These are phyloP conservation scores for Ephemerocybe angulata DNA, from an alignment of 768 basidiomycete genomes.

Conservation along the genomic window DNA sequence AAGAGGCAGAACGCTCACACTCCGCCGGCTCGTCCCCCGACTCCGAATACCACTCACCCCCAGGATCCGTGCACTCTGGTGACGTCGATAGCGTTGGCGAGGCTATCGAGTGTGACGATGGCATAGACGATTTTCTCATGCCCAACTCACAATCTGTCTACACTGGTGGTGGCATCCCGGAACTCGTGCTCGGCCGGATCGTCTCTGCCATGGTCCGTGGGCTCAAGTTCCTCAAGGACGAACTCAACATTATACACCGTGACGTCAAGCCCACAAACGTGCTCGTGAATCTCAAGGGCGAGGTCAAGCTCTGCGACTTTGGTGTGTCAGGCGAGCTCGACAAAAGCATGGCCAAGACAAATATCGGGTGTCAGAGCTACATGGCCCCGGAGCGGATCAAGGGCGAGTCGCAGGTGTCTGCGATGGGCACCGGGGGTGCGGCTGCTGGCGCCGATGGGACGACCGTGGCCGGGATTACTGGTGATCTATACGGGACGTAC, in stretches of 20 bases:
- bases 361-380: constrained; percentile 97
- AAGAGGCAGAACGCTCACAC: background rate
- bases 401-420: constrained; percentile 70
- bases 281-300: constrained; percentile 81
- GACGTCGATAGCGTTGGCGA: background rate
- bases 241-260: constrained; percentile 74
- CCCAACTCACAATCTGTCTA: background rate
- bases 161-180: constrained; percentile 56
- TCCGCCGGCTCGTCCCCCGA: constrained; percentile 7
- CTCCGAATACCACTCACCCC: constrained; percentile 9
- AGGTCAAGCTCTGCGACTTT: constrained; percentile 96
- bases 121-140: background rate
- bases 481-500: constrained; percentile 79
- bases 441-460: constrained; percentile 1
- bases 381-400: constrained; percentile 99
- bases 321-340: constrained; percentile 99
- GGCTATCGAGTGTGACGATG: no score
- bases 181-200: constrained; percentile 80
- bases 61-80: background rate
- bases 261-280: constrained; percentile 96
- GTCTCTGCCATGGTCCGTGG: constrained; percentile 82
- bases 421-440: background rate
- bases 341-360: constrained; percentile 93
- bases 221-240: constrained; percentile 92
- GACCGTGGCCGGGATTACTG: background rate